These are phyloP conservation scores for Aspergillus wentii DNA, from an alignment of 495 filamentous ascomycete species.

Conservation along the genomic window DNA sequence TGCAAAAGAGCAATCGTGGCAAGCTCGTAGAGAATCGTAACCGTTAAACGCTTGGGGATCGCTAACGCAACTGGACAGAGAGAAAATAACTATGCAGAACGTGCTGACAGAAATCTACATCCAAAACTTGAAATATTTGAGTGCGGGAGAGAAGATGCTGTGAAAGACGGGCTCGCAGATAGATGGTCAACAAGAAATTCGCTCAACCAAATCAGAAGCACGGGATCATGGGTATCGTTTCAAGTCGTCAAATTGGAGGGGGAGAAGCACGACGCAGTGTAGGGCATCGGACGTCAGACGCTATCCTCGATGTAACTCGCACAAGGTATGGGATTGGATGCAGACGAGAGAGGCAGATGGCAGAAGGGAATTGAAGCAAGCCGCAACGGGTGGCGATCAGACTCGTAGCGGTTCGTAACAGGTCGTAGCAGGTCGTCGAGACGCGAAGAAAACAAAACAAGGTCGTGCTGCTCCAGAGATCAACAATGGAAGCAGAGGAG, in stretches of 20 bases:
- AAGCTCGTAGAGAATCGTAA: conserved; percentile 33
- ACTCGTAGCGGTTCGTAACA: conserved; percentile 18
- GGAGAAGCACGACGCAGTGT: conserved; percentile 22
- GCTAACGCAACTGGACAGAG: conserved; percentile 14
- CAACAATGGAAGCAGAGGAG: conserved; percentile 24
- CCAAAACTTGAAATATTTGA: conserved; percentile 10
- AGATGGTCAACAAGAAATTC: conserved; percentile 23
- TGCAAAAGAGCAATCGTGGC: conserved; percentile 33
- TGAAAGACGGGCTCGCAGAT: conserved; percentile 15
- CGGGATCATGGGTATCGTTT: conserved; percentile 51
- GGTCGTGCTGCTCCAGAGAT: not conserved
- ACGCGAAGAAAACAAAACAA: not conserved
- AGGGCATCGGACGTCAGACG: conserved; percentile 15
- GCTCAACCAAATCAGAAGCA: conserved; percentile 29
- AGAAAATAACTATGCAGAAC: conserved; percentile 16
- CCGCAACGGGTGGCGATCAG: conserved; percentile 12
- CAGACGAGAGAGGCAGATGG: not conserved
- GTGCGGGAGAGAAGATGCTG: conserved; percentile 11
- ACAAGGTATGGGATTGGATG: conserved; percentile 8
- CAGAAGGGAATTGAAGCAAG: conserved; percentile 4
- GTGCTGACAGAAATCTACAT: conserved; percentile 15
- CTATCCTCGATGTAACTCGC: conserved; percentile 15
- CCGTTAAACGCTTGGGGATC: conserved; percentile 22
- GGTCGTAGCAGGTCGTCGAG: conserved; percentile 20
- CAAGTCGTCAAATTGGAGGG: conserved; percentile 49